Evolutionary conservation across 2,329 filamentous ascomycete genomes (phyloP).

Genomic region (Colletotrichum viniferum): DNA sequence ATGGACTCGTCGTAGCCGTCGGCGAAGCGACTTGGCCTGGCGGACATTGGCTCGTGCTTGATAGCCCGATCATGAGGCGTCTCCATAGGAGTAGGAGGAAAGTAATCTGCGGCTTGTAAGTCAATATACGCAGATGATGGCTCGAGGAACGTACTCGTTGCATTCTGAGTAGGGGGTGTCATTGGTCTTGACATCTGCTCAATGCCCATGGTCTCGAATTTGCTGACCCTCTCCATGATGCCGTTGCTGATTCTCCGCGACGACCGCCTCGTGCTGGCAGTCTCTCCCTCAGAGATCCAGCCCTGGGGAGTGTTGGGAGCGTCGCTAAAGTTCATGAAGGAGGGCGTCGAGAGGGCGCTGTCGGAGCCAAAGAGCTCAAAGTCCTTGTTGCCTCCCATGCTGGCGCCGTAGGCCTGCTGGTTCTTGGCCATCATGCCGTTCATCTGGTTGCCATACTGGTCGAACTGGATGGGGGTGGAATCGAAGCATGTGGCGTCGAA

Average conservation of each 20-base stretch:
- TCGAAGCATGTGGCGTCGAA: constrained; percentile 55
- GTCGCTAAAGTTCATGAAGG: constrained; percentile 55
- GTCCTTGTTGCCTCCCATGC: constrained; percentile 48
- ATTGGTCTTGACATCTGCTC: constrained; percentile 56
- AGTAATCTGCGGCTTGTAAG: constrained; percentile 53
- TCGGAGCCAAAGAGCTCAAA: constrained; percentile 55
- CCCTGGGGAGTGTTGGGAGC: constrained; percentile 43
- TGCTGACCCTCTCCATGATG: constrained; percentile 63
- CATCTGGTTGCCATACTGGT: constrained; percentile 48
- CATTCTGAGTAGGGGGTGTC: constrained; percentile 67
- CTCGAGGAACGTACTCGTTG: constrained; percentile 54
- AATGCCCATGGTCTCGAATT: constrained; percentile 59
- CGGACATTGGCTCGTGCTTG: constrained; percentile 40
- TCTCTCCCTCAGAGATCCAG: constrained; percentile 58
- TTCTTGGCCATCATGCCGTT: constrained; percentile 52
- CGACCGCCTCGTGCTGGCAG: constrained; percentile 43
- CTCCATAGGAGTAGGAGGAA: constrained; percentile 70
- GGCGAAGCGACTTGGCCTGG: constrained; percentile 54
- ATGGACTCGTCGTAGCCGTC: constrained; percentile 69
- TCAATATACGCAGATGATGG: background rate
- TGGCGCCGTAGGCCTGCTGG: constrained; percentile 44
- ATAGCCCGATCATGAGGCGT: constrained; percentile 58
- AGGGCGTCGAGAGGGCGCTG: constrained; percentile 52
- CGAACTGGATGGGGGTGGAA: constrained; percentile 48
- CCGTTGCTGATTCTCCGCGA: constrained; percentile 63